Evolutionary conservation across 345 rosid species (phyloP), one percentile per base, ranked within the genome.

Genomic region (Theobroma cacao): DNA sequence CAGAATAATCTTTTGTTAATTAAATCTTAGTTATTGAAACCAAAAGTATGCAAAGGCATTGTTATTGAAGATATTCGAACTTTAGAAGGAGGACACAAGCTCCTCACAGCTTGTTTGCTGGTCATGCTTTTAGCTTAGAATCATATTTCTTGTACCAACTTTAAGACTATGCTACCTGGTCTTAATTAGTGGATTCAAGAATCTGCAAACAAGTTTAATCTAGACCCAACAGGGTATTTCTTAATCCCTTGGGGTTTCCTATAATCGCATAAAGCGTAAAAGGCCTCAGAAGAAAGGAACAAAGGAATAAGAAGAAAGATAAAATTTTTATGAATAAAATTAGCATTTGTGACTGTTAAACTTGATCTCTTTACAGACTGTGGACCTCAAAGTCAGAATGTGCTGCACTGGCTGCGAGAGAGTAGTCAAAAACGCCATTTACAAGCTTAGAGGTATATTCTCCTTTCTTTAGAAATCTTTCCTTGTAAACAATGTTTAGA

Each of bases 361-460:
- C 0, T 31, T 31, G 11, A 48, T 48, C 10, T 9, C 40, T 78
- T 77, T 66, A 15, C 77, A 95, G 98, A 95, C 97, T 15, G 98
- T 93, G 83, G 96, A 93, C 80, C 99, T 95, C 73, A 95, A 93
- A 82, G 97, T 95, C 18, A 74, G 97, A 82, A 95, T 95, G 98
- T 95, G 99, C 83, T 95, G 99, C 90, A 86, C 82, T 38, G 99
- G 99, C 20, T 95, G 99, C 77, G 99, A 92, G 78, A 85, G 96
- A 80, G 92, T 95, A 22, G 98, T 95, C 56, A 95, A 86, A 76
- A 91, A 89, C 73, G 91, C 99, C 75, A 87, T 95, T 81, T 79
- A 82, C 86, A 95, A 95, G 77, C 97, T 95, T 62, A 90, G 89
- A 87, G 98, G 98, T 93, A 83, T 26, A 43, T 76, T 71, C 62